Conservation (phyloP, 73 alveolate species). For the Diophrys sp. region DNA sequence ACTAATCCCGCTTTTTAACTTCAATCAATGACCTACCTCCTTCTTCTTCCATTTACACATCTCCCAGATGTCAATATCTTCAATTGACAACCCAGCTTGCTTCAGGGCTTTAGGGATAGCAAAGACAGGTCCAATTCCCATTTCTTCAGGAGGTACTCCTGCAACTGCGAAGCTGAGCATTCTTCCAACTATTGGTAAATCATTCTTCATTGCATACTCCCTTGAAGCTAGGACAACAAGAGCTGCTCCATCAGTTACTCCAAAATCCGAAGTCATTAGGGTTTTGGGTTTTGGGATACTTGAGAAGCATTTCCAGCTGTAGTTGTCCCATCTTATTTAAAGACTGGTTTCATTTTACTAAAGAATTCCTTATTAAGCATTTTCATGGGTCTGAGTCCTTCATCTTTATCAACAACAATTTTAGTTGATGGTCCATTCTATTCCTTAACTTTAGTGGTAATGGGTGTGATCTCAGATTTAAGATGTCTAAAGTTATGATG, state of each 20-base stretch:
- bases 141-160: constrained; percentile 99
- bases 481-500: constrained; percentile 77
- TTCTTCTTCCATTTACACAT: too few relatives aligned
- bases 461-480: constrained; percentile 93
- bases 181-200: constrained; percentile 93
- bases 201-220: constrained; percentile 84
- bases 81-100: constrained; percentile 87
- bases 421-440: constrained; percentile 70
- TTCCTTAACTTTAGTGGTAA: constrained; percentile 76
- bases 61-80: constrained; percentile 97
- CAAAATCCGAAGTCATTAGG: too few relatives aligned
- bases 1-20: too few relatives aligned
- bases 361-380: constrained; percentile 86
- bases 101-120: constrained; percentile 98
- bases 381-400: constrained; percentile 94
- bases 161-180: constrained; percentile 92
- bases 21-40: too few relatives aligned
- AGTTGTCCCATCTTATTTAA: constrained; percentile 96
- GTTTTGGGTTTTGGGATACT: too few relatives aligned
- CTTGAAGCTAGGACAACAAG: constrained; percentile 94
- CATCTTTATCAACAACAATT: constrained; percentile 81
- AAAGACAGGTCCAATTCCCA: constrained; percentile 99
- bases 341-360: constrained; percentile 93
- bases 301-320: constrained; percentile 99
- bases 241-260: constrained; percentile 99